These are phyloP conservation scores for Ustilago shanxiensis DNA, from an alignment of 1,284 basidiomycete species.

Conservation along the genomic window DNA sequence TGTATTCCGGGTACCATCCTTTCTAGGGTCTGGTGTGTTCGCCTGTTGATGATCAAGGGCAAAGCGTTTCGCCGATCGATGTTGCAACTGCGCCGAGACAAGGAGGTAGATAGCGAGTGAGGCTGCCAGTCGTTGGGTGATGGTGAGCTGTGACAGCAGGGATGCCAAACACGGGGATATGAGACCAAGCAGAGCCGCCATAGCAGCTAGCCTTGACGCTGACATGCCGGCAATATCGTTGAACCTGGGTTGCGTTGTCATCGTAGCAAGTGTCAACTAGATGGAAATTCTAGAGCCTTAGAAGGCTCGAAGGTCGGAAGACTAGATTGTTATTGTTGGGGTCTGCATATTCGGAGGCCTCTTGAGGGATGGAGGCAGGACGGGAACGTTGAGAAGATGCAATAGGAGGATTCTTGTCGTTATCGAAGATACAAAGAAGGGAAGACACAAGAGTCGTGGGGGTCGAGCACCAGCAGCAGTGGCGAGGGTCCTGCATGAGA, in stretches of 20 bases:
- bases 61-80: slow-evolving; percentile 24
- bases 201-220: not conserved
- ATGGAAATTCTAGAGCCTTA: not conserved
- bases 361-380: too few relatives aligned
- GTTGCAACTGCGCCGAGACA: slow-evolving; percentile 26
- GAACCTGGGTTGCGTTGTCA: not conserved
- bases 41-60: not conserved
- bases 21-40: not conserved
- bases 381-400: too few relatives aligned
- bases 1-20: not conserved
- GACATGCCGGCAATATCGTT: not conserved
- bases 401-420: not conserved
- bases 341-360: not conserved
- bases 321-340: not conserved
- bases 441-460: not conserved
- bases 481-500: slow-evolving; percentile 9
- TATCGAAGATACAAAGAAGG: not conserved
- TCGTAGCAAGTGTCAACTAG: not conserved
- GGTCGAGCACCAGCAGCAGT: not conserved
- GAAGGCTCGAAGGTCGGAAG: not conserved
- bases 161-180: slow-evolving; percentile 12
- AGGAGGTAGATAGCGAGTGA: slow-evolving; percentile 10
- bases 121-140: slow-evolving; percentile 4
- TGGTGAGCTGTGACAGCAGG: slow-evolving; percentile 10
- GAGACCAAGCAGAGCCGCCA: slow-evolving; percentile 8